phyloP scores from a whole-genome alignment of 345 rosid species.

The Turnera subulata region DNA sequence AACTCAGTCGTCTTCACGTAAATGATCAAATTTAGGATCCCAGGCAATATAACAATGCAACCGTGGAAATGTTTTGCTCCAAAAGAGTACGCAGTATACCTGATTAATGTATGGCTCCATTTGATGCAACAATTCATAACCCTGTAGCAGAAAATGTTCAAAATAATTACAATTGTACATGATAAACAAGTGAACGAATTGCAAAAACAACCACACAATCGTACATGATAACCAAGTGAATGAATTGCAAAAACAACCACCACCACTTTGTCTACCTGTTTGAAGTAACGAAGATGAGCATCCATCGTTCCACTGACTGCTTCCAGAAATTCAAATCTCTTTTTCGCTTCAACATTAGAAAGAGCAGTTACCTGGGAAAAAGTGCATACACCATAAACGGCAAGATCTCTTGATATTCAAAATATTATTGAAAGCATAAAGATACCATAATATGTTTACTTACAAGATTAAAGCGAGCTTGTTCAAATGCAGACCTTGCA shows the following conservation, averaged over 20 bases:
- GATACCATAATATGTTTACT: slow-evolving; percentile 13
- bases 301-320: slow-evolving; percentile 99
- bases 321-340: slow-evolving; percentile 94
- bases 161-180: slow-evolving; percentile 17
- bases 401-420: not conserved
- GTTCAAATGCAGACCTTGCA: slow-evolving; percentile 88
- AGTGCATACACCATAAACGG: slow-evolving; percentile 6
- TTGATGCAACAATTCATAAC: slow-evolving; percentile 93
- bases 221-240: slow-evolving; percentile 13
- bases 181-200: slow-evolving; percentile 15
- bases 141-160: slow-evolving; percentile 35
- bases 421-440: not conserved
- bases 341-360: slow-evolving; percentile 95
- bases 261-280: slow-evolving; percentile 51
- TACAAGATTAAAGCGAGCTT: slow-evolving; percentile 90
- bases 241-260: slow-evolving; percentile 2
- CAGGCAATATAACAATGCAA: not conserved
- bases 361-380: slow-evolving; percentile 70
- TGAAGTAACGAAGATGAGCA: slow-evolving; percentile 97
- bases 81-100: slow-evolving; percentile 36
- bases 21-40: too few species aligned
- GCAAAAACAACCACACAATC: slow-evolving; percentile 13
- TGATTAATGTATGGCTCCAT: slow-evolving; percentile 98
- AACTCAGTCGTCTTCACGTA: too few species aligned
- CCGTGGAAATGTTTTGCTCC: not conserved